Evolutionary conservation across 2,329 filamentous ascomycete genomes (phyloP).

Genomic region (Cercospora sp.): DNA sequence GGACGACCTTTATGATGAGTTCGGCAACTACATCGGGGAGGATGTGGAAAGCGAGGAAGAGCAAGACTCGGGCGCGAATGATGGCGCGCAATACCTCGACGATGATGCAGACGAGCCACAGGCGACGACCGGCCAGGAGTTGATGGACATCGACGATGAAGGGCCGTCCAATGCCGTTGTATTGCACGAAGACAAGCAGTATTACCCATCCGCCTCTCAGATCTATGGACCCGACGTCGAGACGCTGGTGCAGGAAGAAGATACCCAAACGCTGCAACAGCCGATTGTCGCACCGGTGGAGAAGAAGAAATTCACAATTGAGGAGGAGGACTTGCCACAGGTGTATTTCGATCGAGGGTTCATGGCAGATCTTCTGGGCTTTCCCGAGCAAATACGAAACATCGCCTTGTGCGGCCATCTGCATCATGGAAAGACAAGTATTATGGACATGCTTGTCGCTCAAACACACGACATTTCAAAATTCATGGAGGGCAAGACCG

Average conservation of each 20-base stretch:
- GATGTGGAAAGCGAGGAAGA: slow-evolving; percentile 85
- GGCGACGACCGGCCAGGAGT: slow-evolving; percentile 66
- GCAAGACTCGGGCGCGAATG: slow-evolving; percentile 71
- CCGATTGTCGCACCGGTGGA: slow-evolving; percentile 92
- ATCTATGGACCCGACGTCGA: slow-evolving; percentile 94
- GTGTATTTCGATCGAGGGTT: slow-evolving; percentile 87
- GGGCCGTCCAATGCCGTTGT: slow-evolving; percentile 96
- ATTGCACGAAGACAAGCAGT: slow-evolving; percentile 98
- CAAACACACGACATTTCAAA: slow-evolving; percentile 89
- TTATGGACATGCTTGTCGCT: slow-evolving; percentile 96
- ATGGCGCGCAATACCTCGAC: slow-evolving; percentile 76
- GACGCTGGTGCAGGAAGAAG: slow-evolving; percentile 93
- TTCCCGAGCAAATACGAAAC: slow-evolving; percentile 90
- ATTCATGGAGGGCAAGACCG: slow-evolving; percentile 75
- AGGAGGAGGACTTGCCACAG: slow-evolving; percentile 87
- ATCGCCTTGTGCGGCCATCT: slow-evolving; percentile 88
- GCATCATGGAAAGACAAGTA: slow-evolving; percentile 95
- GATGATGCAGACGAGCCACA: slow-evolving; percentile 62
- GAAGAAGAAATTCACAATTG: slow-evolving; percentile 92
- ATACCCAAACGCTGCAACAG: slow-evolving; percentile 86
- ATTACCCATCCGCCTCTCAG: slow-evolving; percentile 97
- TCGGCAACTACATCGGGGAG: slow-evolving; percentile 98
- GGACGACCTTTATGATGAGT: slow-evolving; percentile 99
- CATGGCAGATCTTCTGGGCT: slow-evolving; percentile 95
- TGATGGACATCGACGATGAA: slow-evolving; percentile 91